Evolutionary conservation across 208 protist genomes (phyloP).

Genomic region (Crithidia acanthocephali): DNA sequence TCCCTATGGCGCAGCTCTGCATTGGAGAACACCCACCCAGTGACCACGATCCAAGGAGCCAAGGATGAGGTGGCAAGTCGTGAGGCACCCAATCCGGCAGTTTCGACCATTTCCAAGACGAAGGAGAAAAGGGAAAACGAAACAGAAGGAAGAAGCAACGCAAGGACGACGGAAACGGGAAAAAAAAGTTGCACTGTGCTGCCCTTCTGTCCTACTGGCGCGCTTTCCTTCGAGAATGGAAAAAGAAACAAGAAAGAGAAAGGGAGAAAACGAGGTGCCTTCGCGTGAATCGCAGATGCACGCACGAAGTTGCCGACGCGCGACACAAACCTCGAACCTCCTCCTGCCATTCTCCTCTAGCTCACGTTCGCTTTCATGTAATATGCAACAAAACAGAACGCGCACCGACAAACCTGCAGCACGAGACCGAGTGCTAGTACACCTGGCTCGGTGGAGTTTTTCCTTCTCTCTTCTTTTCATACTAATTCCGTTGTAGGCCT

Average conservation of each 20-base stretch:
- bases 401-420: not conserved
- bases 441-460: not conserved
- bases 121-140: not conserved
- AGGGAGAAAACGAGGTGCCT: no score
- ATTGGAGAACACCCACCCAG: not conserved
- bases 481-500: not conserved
- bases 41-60: no score
- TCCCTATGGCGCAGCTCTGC: not conserved
- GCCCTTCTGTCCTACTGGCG: not conserved
- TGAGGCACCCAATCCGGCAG: no score
- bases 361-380: not conserved
- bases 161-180: not conserved
- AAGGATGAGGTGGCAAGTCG: no score
- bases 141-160: not conserved
- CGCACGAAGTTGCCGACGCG: not conserved
- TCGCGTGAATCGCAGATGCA: not conserved
- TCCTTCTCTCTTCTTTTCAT: not conserved
- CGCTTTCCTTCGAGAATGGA: not conserved
- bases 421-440: not conserved
- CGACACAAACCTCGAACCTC: slow-evolving; percentile 2
- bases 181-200: not conserved
- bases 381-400: not conserved
- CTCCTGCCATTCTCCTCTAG: slow-evolving; percentile 4
- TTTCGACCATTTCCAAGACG: not conserved
- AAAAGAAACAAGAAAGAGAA: not conserved